Evolutionary conservation across 495 filamentous ascomycete species (phyloP).

Genomic region (Amorphotheca resinae): DNA sequence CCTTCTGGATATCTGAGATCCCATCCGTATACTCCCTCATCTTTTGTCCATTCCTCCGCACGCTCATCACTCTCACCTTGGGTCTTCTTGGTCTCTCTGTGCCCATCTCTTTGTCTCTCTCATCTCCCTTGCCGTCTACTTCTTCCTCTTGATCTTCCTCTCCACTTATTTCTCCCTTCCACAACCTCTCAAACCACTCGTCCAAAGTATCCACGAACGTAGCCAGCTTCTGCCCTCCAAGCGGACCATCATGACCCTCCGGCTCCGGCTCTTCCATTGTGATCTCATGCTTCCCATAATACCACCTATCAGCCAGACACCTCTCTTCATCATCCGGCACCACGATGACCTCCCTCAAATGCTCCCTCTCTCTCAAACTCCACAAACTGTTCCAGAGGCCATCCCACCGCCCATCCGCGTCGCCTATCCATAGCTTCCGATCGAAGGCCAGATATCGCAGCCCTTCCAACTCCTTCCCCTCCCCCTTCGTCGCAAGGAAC

Average conservation of each 20-base stretch:
- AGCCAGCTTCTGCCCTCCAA: background rate
- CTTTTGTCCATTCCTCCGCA: slow-evolving; percentile 6
- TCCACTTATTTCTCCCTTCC: background rate
- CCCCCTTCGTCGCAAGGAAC: slow-evolving; percentile 2
- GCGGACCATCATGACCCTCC: slow-evolving; percentile 1
- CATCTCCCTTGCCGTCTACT: background rate
- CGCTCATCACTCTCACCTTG: slow-evolving; percentile 10
- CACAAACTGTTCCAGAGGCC: slow-evolving; percentile 7
- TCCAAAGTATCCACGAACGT: slow-evolving; percentile 7
- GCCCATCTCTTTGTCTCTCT: background rate
- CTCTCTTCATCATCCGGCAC: slow-evolving; percentile 12
- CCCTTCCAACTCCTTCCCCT: slow-evolving; percentile 3
- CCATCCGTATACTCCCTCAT: slow-evolving; percentile 9
- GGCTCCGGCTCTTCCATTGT: background rate
- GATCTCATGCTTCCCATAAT: slow-evolving; percentile 9
- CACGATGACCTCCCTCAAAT: slow-evolving; percentile 11
- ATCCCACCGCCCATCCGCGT: background rate
- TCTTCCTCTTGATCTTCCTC: background rate
- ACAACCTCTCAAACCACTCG: slow-evolving; percentile 13
- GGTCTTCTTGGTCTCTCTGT: slow-evolving; percentile 1
- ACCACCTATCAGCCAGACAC: slow-evolving; percentile 4
- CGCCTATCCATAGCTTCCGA: slow-evolving; percentile 8
- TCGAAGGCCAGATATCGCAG: slow-evolving; percentile 11
- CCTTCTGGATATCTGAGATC: slow-evolving; percentile 7
- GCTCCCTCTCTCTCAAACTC: slow-evolving; percentile 2